Evolutionary conservation across 345 rosid species (phyloP), one percentile per base, ranked within the genome.

Genomic region (Stellera chamaejasme): DNA sequence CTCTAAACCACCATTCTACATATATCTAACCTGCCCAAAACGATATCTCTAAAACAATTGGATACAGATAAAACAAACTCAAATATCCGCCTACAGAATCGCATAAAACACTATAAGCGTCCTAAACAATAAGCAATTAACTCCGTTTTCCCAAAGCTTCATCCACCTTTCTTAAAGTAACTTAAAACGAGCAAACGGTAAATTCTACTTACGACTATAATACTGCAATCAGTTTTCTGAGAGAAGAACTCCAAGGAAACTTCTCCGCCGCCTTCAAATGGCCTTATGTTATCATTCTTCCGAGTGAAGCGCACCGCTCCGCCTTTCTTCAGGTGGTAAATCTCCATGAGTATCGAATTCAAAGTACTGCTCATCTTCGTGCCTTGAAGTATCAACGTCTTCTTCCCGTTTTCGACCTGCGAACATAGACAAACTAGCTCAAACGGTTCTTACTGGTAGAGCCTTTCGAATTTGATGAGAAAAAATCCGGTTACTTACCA

Each of bases 221-320:
- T 68, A 71, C 99, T 77, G 76, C 96, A 93, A 71, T 93, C 99
- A 0, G 97, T 87, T 76, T 87, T 93, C 13, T 57, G 79, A 50
- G 99, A 93, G 69, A 87, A 93, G 78, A 84, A 87, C 82, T 93
- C 97, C 69, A 93, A 62, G 6, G 96, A 89, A 42, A 91, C 78
- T 69, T 86, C 98, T 46, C 97, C 99, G 27, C 97, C 96, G 27
- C 74, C 75, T 72, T 93, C 99, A 63, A 93, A 93, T 9, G 99
- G 97, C 71, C 96, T 79, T 42, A 93, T 83, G 28, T 87, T 87
- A 48, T 81, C 97, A 69, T 93, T 93, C 83, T 82, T 93, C 26
- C 97, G 83, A 0, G 97, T 83, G 67, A 68, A 93, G 62, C 86
- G 79, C 48, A 89, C 68, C 4, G 88, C 75, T 47, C 72, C 80